Conservation (phyloP, 2,329 filamentous ascomycete genomes). For the Byssoonygena ceratinophila region DNA sequence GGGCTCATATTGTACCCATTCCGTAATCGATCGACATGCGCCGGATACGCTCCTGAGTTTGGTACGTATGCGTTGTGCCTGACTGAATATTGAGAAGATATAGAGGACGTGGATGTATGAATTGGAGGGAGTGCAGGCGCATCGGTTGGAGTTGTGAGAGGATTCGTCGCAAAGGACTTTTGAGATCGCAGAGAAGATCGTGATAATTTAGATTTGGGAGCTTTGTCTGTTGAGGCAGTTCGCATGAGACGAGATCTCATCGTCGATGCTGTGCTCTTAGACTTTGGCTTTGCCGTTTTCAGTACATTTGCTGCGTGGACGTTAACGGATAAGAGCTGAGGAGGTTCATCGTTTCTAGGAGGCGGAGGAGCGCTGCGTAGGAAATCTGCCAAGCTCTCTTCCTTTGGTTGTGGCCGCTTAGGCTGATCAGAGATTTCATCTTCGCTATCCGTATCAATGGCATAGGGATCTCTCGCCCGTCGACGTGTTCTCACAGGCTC, state of each 20-base stretch:
- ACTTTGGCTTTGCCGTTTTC: conserved; percentile 10
- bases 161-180: conserved; percentile 13
- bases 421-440: conserved; percentile 44
- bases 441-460: conserved; percentile 68
- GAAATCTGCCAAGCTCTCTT: conserved; percentile 42
- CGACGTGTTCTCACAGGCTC: conserved; percentile 60
- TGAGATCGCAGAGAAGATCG: conserved; percentile 25
- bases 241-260: conserved; percentile 32
- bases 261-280: conserved; percentile 20
- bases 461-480: conserved; percentile 78
- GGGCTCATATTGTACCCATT: conserved; percentile 16
- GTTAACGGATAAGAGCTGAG: conserved; percentile 25
- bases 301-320: conserved; percentile 8
- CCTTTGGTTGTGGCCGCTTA: conserved; percentile 27
- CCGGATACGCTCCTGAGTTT: conserved; percentile 26
- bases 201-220: conserved; percentile 25
- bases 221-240: conserved; percentile 24
- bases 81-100: not conserved
- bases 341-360: conserved; percentile 23
- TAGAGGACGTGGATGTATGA: conserved; percentile 22
- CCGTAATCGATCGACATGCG: conserved; percentile 31
- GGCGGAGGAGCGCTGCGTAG: conserved; percentile 38
- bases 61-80: not conserved
- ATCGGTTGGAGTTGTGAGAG: conserved; percentile 1
- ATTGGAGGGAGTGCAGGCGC: conserved; percentile 16